Evolutionary conservation across 2,329 filamentous ascomycete species (phyloP).

Genomic region (Berkeleyomyces rouxiae): DNA sequence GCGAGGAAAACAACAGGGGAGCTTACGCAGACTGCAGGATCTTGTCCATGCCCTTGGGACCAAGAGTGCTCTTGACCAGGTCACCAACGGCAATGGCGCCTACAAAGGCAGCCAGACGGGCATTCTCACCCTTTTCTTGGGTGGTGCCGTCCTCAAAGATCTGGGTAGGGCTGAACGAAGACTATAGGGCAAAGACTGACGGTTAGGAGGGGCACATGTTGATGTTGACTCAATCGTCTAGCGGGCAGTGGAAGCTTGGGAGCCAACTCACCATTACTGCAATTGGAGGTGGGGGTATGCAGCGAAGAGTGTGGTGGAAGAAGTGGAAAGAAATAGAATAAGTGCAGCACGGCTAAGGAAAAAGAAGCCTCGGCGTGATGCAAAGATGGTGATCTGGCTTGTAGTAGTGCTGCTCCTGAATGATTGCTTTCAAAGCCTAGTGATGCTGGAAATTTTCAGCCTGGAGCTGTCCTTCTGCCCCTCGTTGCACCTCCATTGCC

Average conservation of each 20-base stretch:
- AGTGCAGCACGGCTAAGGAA: slow-evolving; percentile 4
- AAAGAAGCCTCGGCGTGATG: slow-evolving; percentile 9
- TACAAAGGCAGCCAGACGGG: slow-evolving; percentile 92
- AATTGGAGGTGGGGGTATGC: slow-evolving; percentile 5
- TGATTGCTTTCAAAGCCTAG: slow-evolving; percentile 2
- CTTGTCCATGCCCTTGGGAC: slow-evolving; percentile 98
- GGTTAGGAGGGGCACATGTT: slow-evolving; percentile 12
- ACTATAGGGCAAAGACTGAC: slow-evolving; percentile 5
- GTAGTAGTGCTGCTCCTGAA: slow-evolving; percentile 9
- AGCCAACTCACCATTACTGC: slow-evolving; percentile 11
- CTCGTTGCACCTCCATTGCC: background rate
- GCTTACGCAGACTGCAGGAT: slow-evolving; percentile 83
- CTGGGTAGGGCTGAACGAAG: slow-evolving; percentile 73
- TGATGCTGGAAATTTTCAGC: slow-evolving; percentile 13
- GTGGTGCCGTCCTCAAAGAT: slow-evolving; percentile 96
- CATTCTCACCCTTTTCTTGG: slow-evolving; percentile 98
- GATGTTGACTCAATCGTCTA: background rate
- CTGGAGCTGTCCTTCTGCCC: slow-evolving; percentile 5
- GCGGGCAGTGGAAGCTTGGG: background rate
- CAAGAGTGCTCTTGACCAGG: slow-evolving; percentile 89
- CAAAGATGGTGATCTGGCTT: slow-evolving; percentile 11
- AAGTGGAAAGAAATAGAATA: background rate
- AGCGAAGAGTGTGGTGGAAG: background rate
- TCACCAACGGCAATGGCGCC: slow-evolving; percentile 96
- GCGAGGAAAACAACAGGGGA: background rate